These are phyloP conservation scores for Podospora pseudocomata DNA, from an alignment of 495 filamentous ascomycete species.

Conservation along the genomic window DNA sequence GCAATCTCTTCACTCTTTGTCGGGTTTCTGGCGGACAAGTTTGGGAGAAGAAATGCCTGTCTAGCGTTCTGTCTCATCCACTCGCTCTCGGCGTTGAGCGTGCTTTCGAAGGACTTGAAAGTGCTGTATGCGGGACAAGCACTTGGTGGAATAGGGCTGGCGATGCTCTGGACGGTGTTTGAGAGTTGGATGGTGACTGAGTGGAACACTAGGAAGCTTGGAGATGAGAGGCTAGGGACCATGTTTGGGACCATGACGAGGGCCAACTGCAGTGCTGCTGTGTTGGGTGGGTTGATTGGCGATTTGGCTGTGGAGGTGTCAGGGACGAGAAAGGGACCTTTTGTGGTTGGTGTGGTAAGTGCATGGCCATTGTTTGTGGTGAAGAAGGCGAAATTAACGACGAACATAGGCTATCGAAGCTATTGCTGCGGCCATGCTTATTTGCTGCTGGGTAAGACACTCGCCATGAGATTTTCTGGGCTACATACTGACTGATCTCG, in stretches of 20 bases:
- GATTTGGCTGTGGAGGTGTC: not conserved
- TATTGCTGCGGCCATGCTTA: not conserved
- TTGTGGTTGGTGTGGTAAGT: not conserved
- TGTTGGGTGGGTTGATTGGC: not conserved
- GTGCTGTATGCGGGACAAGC: not conserved
- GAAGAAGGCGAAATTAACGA: not conserved
- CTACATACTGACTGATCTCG: not conserved
- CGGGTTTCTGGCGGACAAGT: not conserved
- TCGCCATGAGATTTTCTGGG: too few relatives aligned
- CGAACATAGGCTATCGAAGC: not conserved
- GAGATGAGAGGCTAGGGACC: slow-evolving; percentile 3
- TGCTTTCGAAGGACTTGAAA: not conserved
- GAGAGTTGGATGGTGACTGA: slow-evolving; percentile 5
- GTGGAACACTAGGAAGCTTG: not conserved
- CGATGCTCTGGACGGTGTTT: not conserved
- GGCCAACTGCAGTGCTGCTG: slow-evolving; percentile 1
- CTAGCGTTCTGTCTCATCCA: not conserved
- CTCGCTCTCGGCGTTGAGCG: slow-evolving; percentile 1
- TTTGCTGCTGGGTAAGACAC: not conserved
- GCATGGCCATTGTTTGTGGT: not conserved
- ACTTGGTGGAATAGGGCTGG: not conserved
- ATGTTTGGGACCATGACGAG: not conserved
- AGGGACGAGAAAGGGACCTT: not conserved
- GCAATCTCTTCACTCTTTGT: not conserved
- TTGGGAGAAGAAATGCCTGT: not conserved